phyloP scores from a whole-genome alignment of 805 yeast genomes.

The Candida xyloterini region DNA sequence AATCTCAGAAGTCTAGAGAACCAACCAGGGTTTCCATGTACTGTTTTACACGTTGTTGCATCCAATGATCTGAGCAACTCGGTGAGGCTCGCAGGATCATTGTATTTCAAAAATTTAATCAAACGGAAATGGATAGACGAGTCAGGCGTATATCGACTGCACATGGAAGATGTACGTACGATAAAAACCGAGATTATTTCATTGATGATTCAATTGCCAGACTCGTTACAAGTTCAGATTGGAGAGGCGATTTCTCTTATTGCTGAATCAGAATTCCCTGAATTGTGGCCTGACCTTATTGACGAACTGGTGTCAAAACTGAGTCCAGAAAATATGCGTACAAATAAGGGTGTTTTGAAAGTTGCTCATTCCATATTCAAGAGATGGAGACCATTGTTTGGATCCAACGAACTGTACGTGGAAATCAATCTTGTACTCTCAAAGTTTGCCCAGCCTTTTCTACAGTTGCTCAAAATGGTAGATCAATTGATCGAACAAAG shows the following conservation, averaged over 20 bases:
- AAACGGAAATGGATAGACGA: conserved; percentile 88
- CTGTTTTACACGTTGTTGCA: conserved; percentile 75
- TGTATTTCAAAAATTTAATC: conserved; percentile 85
- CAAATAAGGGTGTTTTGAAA: conserved; percentile 79
- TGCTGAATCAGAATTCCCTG: conserved; percentile 96
- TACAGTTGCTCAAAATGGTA: conserved; percentile 62
- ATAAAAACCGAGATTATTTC: conserved; percentile 76
- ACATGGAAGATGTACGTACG: conserved; percentile 56
- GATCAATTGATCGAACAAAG: conserved; percentile 59
- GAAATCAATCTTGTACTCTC: conserved; percentile 87
- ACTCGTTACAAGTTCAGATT: conserved; percentile 80
- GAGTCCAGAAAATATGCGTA: conserved; percentile 60
- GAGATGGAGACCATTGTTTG: conserved; percentile 92
- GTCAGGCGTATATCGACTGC: conserved; percentile 71
- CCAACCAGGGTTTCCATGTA: conserved; percentile 71
- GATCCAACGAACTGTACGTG: conserved; percentile 83
- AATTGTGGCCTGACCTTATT: conserved; percentile 75
- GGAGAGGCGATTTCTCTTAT: conserved; percentile 92
- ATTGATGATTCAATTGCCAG: conserved; percentile 82
- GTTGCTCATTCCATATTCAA: conserved; percentile 96
- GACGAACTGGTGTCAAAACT: conserved; percentile 71
- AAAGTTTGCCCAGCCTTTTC: conserved; percentile 77
- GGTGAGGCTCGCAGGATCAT: conserved; percentile 80
- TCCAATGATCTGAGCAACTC: conserved; percentile 48
- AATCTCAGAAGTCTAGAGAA: conserved; percentile 60